Percentiles rank a stretch among this genome's conserved stretches.
These are phyloP conservation scores for Haematococcus lacustris DNA, from an alignment of 139 green algal genomes.

Conservation along the genomic window DNA sequence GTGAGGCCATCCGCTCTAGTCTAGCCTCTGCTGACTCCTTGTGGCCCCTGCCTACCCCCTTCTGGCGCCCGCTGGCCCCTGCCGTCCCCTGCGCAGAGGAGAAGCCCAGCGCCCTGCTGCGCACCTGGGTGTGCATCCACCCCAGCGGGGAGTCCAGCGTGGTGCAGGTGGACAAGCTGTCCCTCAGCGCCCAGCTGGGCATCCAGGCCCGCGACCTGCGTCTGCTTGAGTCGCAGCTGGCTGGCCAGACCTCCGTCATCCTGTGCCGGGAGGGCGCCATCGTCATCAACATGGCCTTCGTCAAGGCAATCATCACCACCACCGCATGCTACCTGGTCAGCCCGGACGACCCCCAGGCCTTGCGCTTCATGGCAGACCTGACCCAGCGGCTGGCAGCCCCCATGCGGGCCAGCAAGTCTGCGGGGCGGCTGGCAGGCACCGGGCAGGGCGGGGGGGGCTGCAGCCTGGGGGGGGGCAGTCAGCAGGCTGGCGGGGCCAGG, in stretches of 20 bases:
- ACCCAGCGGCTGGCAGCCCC: slow-evolving; percentile 16
- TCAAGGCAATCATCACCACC: slow-evolving; percentile 37
- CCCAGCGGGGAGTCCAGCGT: background rate
- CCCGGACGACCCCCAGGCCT: slow-evolving; percentile 17
- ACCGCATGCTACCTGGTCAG: slow-evolving; percentile 33
- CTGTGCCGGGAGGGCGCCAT: slow-evolving; percentile 26
- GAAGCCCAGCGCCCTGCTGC: slow-evolving; percentile 1
- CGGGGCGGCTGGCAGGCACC: background rate
- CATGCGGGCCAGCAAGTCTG: slow-evolving; percentile 2
- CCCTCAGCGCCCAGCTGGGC: background rate
- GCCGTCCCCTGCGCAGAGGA: background rate
- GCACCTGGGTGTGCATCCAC: slow-evolving; percentile 6
- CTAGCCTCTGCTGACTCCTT: no score
- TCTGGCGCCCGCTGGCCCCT: no score
- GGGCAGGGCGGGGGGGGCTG: no score
- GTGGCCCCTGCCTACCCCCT: no score
- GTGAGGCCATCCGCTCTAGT: no score
- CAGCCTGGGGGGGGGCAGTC: no score
- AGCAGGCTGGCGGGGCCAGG: no score
- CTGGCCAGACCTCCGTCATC: slow-evolving; percentile 17
- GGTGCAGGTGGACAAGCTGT: background rate
- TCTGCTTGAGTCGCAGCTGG: slow-evolving; percentile 21
- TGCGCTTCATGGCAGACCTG: slow-evolving; percentile 27
- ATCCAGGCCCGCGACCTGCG: slow-evolving; percentile 22
- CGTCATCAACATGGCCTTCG: slow-evolving; percentile 24